Base-by-base conservation (phyloP, 768 basidiomycete species). In the Tylopilus plumbeoviolaceoides region DNA sequence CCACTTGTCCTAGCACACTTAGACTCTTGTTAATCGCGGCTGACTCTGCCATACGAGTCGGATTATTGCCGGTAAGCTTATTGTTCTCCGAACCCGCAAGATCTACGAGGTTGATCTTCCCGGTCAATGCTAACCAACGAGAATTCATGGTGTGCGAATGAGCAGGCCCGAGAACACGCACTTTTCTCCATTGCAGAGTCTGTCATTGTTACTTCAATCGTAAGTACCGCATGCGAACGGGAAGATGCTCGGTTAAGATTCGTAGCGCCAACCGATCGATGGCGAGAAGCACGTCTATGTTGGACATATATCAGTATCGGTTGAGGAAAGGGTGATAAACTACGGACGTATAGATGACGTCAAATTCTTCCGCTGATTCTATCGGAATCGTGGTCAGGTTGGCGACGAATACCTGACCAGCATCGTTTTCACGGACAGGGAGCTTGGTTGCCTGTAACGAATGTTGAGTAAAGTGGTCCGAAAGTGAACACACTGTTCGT, bases 11-110 rank as follows among this genome's bases (percentile, higher is more conserved):
- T 4, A 95, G 79, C 9, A 88, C 87, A 55, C 89, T 89, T 44
- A 95, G 70, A 7, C 88, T 90, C 66, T 89, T 91, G 72, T 95
- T 95, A 66, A 95, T 95, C 17, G 91, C 91, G 3, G 88, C 72
- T 4, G 87, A 89, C 70, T 95, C 93, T 3, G 85, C 82, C 86
- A 94, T 91, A 2, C 93, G 83, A n/a, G 80, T 83, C 1, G 83
- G 74, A 64, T 94, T 88, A 59, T 93, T 94, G 5, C 92, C 91
- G 5, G 93, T 93, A 25, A 88, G 75, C 76, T 90, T 94, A 68
- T 93, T 94, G 63, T 93, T 93, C 71, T 95, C 92, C 0, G 89
- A 91, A 25, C 92, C 92, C 17, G 92, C 92, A 25, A 95, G 78
- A 70, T 95, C 92, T 11, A 93, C 89, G 9, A 94, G 79, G 58